These are phyloP conservation scores for Knoxia roxburghii DNA, from an alignment of 257 asterid genomes.

Conservation along the genomic window DNA sequence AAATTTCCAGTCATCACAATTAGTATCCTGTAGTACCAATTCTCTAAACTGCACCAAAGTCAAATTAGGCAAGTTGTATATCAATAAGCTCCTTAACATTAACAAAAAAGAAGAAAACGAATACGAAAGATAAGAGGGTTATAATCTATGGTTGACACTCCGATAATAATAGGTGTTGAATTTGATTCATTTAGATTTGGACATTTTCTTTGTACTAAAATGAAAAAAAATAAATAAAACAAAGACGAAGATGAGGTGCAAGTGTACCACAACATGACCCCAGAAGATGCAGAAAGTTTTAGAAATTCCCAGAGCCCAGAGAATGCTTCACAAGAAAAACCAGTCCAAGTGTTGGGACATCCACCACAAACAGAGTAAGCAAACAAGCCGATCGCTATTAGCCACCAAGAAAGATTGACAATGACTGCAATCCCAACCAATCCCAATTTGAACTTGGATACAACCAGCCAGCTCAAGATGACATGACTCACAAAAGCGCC, in stretches of 20 bases:
- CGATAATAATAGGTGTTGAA: no score
- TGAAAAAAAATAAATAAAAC: neutral
- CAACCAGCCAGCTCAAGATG: conserved; percentile 49
- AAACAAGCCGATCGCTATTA: conserved; percentile 36
- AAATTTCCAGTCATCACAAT: conserved; percentile 76
- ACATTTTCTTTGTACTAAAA: neutral
- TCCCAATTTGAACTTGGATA: conserved; percentile 44
- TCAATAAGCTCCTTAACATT: no score
- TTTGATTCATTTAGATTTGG: no score
- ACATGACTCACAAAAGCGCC: conserved; percentile 40
- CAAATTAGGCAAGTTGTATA: no score
- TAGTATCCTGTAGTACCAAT: conserved; percentile 66
- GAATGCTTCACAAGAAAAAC: conserved; percentile 65
- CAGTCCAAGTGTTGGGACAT: conserved; percentile 72
- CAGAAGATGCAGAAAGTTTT: conserved; percentile 78
- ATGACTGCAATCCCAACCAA: conserved; percentile 47
- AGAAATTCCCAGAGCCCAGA: conserved; percentile 77
- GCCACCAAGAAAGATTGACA: conserved; percentile 66
- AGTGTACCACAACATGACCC: conserved; percentile 77
- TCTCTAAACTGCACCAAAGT: conserved; percentile 48
- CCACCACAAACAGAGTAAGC: conserved; percentile 57
- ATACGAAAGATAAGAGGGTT: no score
- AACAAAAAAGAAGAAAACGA: no score
- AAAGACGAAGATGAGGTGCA: neutral
- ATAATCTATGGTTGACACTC: no score